Evolutionary conservation across 1,284 basidiomycete genomes (phyloP), one percentile per base, ranked within the genome.

Genomic region (Boletus sp.): DNA sequence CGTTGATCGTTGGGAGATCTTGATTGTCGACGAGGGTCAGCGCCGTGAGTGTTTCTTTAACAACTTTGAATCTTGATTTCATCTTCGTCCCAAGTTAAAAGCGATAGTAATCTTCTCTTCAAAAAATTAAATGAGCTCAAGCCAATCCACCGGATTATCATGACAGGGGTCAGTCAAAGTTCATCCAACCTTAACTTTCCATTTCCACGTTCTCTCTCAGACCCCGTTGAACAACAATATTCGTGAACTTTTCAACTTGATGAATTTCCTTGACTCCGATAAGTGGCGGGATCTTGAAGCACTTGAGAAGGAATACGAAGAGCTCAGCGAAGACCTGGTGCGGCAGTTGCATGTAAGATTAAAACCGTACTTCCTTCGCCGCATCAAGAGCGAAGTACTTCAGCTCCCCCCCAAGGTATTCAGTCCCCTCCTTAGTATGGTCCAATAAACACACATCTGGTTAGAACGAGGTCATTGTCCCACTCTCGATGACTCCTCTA

Each of bases 141-240:
- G 27, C 81, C 79, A 27, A 73, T 81, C 3, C 92, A 97, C 62
- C 83, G 91, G 16, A 76, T 98, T 36, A 84, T 98, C 45, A 88
- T 98, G 79, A 96, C 94, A 14, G 94, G 93, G 44, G 84, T 86
- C 6, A 44, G 63, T 48, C 32, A 26, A 64, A 59, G 71, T 57
- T 13, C 13, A 40, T 30, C 25, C 16, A 19, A 42, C 16, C 30
- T 40, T 23, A 22, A 8, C 16, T 34, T 19, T 29, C 33, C 29
- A 51, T 37, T 50, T 45, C 17, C 44, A 41, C 39, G 41, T 39
- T 19, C 41, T 42, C 10, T 41, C 29, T 17, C 62, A 94, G 78
- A 98, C 96, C 1, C 95, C 95, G 2, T 70, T 99, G 44, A 97
- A 99, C 67, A 98, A 98, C 71, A 98, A 96, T 61, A 85, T 98